Evolutionary conservation across 2,329 filamentous ascomycete genomes (phyloP).

Genomic region (Microsporum canis): DNA sequence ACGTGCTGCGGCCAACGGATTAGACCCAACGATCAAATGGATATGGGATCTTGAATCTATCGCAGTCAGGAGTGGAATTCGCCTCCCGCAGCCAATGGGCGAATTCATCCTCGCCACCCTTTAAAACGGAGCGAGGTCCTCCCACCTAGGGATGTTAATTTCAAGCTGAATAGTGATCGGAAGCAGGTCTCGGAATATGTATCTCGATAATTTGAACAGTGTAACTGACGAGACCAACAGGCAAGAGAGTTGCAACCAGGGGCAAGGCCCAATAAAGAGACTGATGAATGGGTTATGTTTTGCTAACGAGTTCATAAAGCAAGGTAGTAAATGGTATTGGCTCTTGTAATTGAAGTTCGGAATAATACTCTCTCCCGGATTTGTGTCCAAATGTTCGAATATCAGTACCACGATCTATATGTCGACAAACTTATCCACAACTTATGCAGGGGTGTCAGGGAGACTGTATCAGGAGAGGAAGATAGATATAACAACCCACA

Average conservation of each 20-base stretch:
- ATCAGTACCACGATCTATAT: not conserved
- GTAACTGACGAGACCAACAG: not conserved
- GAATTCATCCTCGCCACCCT: constrained; percentile 1
- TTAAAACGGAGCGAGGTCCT: not conserved
- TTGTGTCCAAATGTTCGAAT: not conserved
- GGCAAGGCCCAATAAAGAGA: not conserved
- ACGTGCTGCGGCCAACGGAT: constrained; percentile 73
- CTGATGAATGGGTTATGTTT: not conserved
- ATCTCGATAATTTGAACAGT: not conserved
- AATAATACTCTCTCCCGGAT: not conserved
- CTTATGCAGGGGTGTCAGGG: not conserved
- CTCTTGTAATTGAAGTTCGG: not conserved
- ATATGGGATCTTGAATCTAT: constrained; percentile 37
- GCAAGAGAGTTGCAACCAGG: not conserved
- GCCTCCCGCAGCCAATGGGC: not conserved
- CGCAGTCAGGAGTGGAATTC: constrained; percentile 27
- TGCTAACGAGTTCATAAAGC: not conserved
- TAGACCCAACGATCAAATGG: constrained; percentile 78
- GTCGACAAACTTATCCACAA: not conserved
- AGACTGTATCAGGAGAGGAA: not conserved
- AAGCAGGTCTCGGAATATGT: not conserved
- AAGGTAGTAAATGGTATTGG: not conserved
- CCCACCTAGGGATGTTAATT: not conserved
- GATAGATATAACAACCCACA: not conserved
- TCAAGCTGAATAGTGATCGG: not conserved